These are phyloP conservation scores for Mycosarcoma mackinlayi DNA, from an alignment of 1,284 basidiomycete genomes.

Conservation along the genomic window DNA sequence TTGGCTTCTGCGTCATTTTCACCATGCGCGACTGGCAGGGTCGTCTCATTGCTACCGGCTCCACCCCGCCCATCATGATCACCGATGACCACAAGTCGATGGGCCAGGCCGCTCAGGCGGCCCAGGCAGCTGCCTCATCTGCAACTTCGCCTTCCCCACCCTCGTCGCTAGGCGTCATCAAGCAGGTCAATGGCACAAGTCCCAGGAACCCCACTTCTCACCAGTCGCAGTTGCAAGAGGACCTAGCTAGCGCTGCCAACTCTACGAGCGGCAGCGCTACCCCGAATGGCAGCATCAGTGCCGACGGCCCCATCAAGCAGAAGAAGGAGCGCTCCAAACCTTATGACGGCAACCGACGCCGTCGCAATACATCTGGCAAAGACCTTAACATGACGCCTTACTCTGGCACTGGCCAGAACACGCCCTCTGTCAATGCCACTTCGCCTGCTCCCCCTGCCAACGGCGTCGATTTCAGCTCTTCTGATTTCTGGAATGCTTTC, in stretches of 20 bases:
- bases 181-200: slow-evolving; percentile 37
- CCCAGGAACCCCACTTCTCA: slow-evolving; percentile 19
- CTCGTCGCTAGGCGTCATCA: slow-evolving; percentile 31
- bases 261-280: slow-evolving; percentile 39
- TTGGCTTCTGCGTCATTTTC: slow-evolving; percentile 92
- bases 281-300: slow-evolving; percentile 31
- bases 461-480: slow-evolving; percentile 38
- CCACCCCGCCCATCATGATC: slow-evolving; percentile 88
- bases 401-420: slow-evolving; percentile 45
- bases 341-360: slow-evolving; percentile 53
- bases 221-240: slow-evolving; percentile 20
- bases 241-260: slow-evolving; percentile 5
- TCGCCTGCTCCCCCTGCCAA: slow-evolving; percentile 22
- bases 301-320: slow-evolving; percentile 19
- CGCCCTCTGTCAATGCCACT: slow-evolving; percentile 28
- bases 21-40: slow-evolving; percentile 85
- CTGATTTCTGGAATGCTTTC: slow-evolving; percentile 55
- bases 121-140: slow-evolving; percentile 31
- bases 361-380: slow-evolving; percentile 47
- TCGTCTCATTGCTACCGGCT: slow-evolving; percentile 83
- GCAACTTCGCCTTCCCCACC: slow-evolving; percentile 30
- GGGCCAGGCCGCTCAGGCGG: slow-evolving; percentile 70
- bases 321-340: slow-evolving; percentile 58
- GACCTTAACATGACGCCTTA: slow-evolving; percentile 52
- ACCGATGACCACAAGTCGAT: slow-evolving; percentile 92